Evolutionary conservation across 2,329 filamentous ascomycete genomes (phyloP).

Genomic region (Beauveria sp.): DNA sequence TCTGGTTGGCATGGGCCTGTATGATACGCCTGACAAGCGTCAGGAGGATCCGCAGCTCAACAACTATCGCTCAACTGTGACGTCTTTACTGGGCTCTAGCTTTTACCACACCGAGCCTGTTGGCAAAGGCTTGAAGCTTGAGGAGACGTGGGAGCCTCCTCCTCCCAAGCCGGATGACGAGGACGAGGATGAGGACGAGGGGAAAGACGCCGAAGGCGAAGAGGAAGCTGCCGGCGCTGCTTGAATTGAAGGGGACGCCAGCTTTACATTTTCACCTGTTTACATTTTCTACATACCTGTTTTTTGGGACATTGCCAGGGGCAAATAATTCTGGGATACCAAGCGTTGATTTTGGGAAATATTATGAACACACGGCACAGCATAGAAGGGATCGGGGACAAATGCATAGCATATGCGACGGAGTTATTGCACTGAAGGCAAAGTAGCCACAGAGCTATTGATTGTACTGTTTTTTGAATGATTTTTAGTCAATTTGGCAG

Average conservation of each 20-base stretch:
- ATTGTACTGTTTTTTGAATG: background rate
- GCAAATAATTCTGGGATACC: constrained; percentile 3
- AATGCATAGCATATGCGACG: constrained; percentile 1
- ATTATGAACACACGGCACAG: background rate
- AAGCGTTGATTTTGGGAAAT: background rate
- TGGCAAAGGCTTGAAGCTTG: constrained; percentile 71
- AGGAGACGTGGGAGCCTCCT: constrained; percentile 71
- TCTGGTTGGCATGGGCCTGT: constrained; percentile 74
- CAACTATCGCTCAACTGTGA: constrained; percentile 47
- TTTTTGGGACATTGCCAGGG: background rate
- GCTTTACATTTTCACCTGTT: constrained; percentile 1
- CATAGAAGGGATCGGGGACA: background rate
- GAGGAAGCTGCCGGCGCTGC: constrained; percentile 29
- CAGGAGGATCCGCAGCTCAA: constrained; percentile 42
- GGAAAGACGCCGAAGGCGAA: constrained; percentile 35
- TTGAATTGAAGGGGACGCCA: background rate
- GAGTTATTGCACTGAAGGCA: background rate
- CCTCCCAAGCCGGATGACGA: constrained; percentile 58
- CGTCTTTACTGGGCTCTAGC: constrained; percentile 44
- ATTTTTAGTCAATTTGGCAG: background rate
- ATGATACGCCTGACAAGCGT: constrained; percentile 59
- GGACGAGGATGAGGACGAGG: constrained; percentile 41
- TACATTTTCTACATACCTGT: background rate
- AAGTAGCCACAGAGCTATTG: background rate
- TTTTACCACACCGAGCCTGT: constrained; percentile 38